Percentiles rank a stretch among this genome's conserved stretches.
These are phyloP conservation scores for Chaetomium sp. DNA, from an alignment of 2,329 filamentous ascomycete species.

Conservation along the genomic window DNA sequence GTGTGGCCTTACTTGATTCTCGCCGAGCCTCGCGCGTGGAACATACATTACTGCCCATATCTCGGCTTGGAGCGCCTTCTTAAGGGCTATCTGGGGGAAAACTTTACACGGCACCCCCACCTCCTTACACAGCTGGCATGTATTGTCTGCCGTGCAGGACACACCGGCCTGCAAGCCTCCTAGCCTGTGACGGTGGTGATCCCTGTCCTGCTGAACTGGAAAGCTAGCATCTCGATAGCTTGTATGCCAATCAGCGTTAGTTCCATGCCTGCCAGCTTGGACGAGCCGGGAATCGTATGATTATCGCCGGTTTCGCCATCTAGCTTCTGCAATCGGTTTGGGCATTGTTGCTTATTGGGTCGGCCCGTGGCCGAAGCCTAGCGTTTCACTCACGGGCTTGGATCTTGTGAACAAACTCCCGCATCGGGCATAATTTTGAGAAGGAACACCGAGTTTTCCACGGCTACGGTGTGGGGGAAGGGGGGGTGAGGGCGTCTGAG, in stretches of 20 bases:
- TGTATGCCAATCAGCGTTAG: constrained; percentile 6
- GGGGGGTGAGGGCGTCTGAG: not conserved
- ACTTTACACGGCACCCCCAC: not conserved
- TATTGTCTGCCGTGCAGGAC: not conserved
- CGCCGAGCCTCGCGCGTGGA: not conserved
- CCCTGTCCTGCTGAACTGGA: constrained; percentile 23
- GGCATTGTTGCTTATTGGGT: not conserved
- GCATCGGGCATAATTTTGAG: no score
- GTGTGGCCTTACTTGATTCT: not conserved
- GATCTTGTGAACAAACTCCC: not conserved
- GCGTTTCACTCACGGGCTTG: not conserved
- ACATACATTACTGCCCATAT: not conserved
- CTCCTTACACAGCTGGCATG: not conserved
- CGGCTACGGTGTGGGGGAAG: no score
- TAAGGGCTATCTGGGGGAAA: not conserved
- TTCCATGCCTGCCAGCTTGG: not conserved
- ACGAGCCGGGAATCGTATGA: not conserved
- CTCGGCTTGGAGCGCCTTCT: not conserved
- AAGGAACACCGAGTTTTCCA: not conserved
- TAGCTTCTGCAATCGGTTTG: not conserved
- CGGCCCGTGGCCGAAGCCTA: not conserved
- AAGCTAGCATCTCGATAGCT: not conserved
- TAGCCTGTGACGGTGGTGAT: not conserved
- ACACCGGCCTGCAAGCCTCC: constrained; percentile 10
- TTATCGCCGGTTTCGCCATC: not conserved